A percentile compares a stretch with the other conserved stretches of the same genome.
Evolutionary conservation across 345 rosid genomes (phyloP).

Genomic region (Lepidium africanum): DNA sequence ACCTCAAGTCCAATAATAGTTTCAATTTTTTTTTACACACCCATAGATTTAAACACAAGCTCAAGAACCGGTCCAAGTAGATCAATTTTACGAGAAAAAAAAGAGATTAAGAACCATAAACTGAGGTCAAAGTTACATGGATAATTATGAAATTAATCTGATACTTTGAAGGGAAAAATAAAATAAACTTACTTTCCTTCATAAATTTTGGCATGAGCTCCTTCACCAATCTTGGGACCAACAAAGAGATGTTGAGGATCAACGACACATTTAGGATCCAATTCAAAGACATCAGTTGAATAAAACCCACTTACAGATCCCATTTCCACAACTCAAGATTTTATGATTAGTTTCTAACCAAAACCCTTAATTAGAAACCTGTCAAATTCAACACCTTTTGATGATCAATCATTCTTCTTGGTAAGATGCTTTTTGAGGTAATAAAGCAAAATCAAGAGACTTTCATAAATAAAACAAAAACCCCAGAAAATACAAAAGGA

Average conservation of each 20-base stretch:
- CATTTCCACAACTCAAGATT: constrained; percentile 32
- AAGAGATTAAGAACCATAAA: neutral
- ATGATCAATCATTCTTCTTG: constrained; percentile 19
- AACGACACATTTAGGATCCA: constrained; percentile 79
- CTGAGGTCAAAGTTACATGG: neutral
- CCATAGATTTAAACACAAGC: neutral
- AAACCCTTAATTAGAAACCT: neutral
- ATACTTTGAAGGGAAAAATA: neutral
- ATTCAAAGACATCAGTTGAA: constrained; percentile 42
- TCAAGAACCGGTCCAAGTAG: constrained; percentile 3
- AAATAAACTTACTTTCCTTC: constrained; percentile 89
- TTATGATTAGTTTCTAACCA: neutral
- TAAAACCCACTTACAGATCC: constrained; percentile 65
- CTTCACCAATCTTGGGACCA: constrained; percentile 98
- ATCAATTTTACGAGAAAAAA: neutral
- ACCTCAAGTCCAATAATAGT: no score
- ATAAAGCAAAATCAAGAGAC: constrained; percentile 23
- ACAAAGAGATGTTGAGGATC: constrained; percentile 86
- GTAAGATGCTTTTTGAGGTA: constrained; percentile 2
- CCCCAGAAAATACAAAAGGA: neutral
- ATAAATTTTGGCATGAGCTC: constrained; percentile 95
- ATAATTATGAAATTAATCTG: neutral
- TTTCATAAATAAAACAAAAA: constrained; percentile 16
- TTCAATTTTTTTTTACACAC: neutral
- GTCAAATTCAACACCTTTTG: constrained; percentile 15